Evolutionary conservation across 2,329 filamentous ascomycete genomes (phyloP).

Genomic region (Nigrograna mackinnonii): DNA sequence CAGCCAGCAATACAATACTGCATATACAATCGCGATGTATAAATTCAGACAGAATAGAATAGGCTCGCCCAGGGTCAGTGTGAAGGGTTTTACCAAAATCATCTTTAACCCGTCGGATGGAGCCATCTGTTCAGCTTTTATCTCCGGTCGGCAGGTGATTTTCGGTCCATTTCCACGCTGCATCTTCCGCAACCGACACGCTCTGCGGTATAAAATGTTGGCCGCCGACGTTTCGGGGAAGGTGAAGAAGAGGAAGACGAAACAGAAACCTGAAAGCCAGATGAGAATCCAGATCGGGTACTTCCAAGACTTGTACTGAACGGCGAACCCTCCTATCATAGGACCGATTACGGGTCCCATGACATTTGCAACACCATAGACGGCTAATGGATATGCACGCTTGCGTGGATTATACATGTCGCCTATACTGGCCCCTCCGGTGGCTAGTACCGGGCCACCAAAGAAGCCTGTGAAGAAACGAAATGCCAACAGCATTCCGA

Average conservation of each 20-base stretch:
- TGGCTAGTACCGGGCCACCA: background rate
- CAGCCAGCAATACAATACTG: conserved; percentile 45
- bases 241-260: background rate
- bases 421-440: background rate
- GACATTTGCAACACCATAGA: background rate
- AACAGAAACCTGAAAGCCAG: background rate
- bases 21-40: conserved; percentile 46
- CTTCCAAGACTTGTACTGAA: background rate
- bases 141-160: conserved; percentile 37
- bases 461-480: background rate
- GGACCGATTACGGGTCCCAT: background rate
- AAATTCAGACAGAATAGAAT: conserved; percentile 43
- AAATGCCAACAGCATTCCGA: background rate
- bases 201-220: background rate
- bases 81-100: conserved; percentile 32
- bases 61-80: conserved; percentile 24
- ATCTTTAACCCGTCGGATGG: conserved; percentile 41
- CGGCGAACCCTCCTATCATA: background rate
- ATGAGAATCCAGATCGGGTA: background rate
- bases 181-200: background rate
- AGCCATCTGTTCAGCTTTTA: conserved; percentile 21
- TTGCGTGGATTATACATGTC: background rate
- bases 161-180: conserved; percentile 29
- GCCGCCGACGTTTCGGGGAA: background rate
- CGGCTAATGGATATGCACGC: background rate